Percentiles rank a stretch among this genome's conserved stretches.
Evolutionary conservation across 257 asterid genomes (phyloP).

Genomic region (Solanum arcanum): DNA sequence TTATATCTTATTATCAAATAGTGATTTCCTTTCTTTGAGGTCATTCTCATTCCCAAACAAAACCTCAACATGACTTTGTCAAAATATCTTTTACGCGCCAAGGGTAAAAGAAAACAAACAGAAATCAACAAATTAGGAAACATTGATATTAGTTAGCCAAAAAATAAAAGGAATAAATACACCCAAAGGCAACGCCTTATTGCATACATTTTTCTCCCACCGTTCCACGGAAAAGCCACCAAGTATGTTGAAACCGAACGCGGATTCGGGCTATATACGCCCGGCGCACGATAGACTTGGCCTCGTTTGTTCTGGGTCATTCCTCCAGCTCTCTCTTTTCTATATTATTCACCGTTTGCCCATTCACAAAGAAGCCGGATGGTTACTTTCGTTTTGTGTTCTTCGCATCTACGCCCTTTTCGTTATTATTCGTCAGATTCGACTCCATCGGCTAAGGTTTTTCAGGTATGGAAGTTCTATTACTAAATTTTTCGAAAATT

Average conservation of each 20-base stretch:
- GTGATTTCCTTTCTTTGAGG: background rate
- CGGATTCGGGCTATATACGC: conserved; percentile 1
- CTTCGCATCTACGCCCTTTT: background rate
- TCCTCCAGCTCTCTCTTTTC: conserved; percentile 7
- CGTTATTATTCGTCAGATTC: background rate
- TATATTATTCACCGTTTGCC: background rate
- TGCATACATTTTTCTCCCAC: background rate
- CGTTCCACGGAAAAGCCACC: background rate
- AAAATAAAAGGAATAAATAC: background rate
- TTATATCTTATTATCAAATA: background rate
- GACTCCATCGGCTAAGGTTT: background rate
- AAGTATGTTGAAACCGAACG: background rate
- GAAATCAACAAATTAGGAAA: background rate
- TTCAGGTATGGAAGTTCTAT: background rate
- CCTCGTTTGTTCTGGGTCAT: conserved; percentile 23
- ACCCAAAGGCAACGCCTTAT: background rate
- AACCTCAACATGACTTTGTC: background rate
- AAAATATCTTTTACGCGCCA: background rate
- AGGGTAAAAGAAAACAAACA: background rate
- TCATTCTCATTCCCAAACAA: background rate
- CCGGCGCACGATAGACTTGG: conserved; percentile 18
- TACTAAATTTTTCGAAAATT: background rate
- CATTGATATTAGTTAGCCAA: background rate
- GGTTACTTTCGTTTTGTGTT: background rate
- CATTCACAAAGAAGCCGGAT: background rate